Base-by-base conservation (phyloP, 2,329 filamentous ascomycete genomes). In the Hymenoscyphus fructigenus region DNA sequence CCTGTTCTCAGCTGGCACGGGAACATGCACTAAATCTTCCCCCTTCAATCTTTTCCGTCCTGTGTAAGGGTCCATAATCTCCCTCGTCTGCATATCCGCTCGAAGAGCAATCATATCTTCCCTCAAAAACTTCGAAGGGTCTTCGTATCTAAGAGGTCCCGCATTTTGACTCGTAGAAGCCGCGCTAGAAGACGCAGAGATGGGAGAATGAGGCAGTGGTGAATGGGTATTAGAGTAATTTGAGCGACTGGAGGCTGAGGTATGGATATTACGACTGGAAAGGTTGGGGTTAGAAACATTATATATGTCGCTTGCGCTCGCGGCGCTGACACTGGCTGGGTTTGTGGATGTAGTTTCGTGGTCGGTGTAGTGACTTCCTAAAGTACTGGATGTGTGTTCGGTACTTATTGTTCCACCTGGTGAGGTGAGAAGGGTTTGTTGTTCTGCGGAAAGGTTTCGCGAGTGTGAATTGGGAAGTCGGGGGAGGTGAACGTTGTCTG, bases 291-390 rank as follows among this genome's bases (percentile, higher is more conserved):
- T 26, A 14, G 65, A 62, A 20, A 57, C 56, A 7, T 59, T 59
- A 29, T 70, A 68, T 1, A 68, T 50, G 64, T 70, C 66, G 1
- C 57, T 57, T 65, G 83, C 81, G n/a, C 41, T 47, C 9, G 20
- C 47, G 23, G 47, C 47, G 47, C 47, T 53, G 47, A 53, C 20
- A 23, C 47, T 53, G 20, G 14, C 9, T 23, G 20, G 47, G 2
- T 53, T 53, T 53, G 47, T 53, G 47, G 47, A 26, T 53, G 47
- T 26, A n/a, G 28, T 50, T 66, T 87, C 82, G 28, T 86, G 81
- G 10, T 84, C 80, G 0, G 84, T 87, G 68, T 80, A 87, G 64
- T 86, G 85, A 72, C 84, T 86, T 23, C 84, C 84, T 7, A 86
- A 72, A 2, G 83, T 86, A 64, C 66, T 70, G 81, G 79, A 36